Evolutionary conservation across 176 grass and related monocot species (phyloP).

Genomic region (Musa troglodytarum): DNA sequence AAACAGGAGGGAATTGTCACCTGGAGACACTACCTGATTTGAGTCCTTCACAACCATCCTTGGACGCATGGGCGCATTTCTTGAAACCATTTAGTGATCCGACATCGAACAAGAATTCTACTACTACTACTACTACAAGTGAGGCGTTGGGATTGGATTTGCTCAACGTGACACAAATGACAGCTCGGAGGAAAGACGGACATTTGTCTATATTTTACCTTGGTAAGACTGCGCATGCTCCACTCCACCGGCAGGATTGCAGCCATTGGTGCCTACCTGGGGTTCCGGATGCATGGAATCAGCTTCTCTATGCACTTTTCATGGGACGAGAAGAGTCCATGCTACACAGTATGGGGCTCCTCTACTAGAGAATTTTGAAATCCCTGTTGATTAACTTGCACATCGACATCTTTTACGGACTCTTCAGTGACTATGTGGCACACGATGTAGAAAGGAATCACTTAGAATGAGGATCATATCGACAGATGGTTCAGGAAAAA

Average conservation of each 20-base stretch:
- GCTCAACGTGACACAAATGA: slow-evolving; percentile 82
- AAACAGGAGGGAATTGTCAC: not conserved
- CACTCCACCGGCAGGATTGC: slow-evolving; percentile 73
- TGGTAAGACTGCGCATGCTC: slow-evolving; percentile 37
- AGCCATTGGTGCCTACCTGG: slow-evolving; percentile 98
- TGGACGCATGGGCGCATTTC: slow-evolving; percentile 44
- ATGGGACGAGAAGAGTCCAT: slow-evolving; percentile 34
- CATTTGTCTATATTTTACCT: slow-evolving; percentile 67
- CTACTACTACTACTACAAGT: slow-evolving; percentile 8
- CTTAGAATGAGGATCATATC: not conserved
- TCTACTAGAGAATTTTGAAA: not conserved
- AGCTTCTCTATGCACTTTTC: slow-evolving; percentile 63
- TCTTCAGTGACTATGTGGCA: not conserved
- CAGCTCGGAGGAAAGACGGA: slow-evolving; percentile 62
- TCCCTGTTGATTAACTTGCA: not conserved
- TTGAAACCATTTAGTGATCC: slow-evolving; percentile 50
- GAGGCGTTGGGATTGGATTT: slow-evolving; percentile 36
- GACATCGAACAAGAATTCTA: slow-evolving; percentile 16
- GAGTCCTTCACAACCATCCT: slow-evolving; percentile 10
- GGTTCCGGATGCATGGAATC: slow-evolving; percentile 89
- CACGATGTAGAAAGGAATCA: not conserved
- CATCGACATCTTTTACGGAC: not conserved
- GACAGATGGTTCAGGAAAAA: too few relatives aligned
- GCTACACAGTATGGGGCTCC: not conserved
- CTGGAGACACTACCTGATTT: slow-evolving; percentile 32